These are phyloP conservation scores for Fusarium transvaalense DNA, from an alignment of 2,329 filamentous ascomycete species.

Conservation along the genomic window DNA sequence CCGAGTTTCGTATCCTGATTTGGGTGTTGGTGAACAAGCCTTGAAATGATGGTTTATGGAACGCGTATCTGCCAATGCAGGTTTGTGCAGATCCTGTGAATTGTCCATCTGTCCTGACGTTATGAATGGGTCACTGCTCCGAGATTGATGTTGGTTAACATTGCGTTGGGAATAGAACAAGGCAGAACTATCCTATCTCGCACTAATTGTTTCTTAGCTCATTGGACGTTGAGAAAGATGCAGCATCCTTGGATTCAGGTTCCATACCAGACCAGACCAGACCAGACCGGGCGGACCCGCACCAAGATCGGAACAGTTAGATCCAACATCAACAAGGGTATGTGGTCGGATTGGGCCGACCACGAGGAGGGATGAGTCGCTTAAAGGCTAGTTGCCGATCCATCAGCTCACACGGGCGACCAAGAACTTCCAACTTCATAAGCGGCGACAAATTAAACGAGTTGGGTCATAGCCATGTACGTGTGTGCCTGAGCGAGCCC, in stretches of 20 bases:
- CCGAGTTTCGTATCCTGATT: slow-evolving; percentile 42
- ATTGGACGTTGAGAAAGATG: slow-evolving; percentile 1
- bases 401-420: slow-evolving; percentile 40
- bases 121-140: background rate
- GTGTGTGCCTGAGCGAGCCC: slow-evolving; percentile 30
- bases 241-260: slow-evolving; percentile 10
- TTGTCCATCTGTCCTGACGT: background rate
- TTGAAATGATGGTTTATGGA: background rate
- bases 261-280: slow-evolving; percentile 3
- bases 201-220: slow-evolving; percentile 10
- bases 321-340: slow-evolving; percentile 43
- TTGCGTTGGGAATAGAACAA: slow-evolving; percentile 16
- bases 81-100: background rate
- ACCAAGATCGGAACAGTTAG: slow-evolving; percentile 48
- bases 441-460: slow-evolving; percentile 32
- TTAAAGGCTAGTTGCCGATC: slow-evolving; percentile 48
- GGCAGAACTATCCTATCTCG: slow-evolving; percentile 31
- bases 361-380: slow-evolving; percentile 42
- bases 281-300: slow-evolving; percentile 38
- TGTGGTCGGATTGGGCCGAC: slow-evolving; percentile 46
- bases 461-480: slow-evolving; percentile 1
- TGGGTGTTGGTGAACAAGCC: slow-evolving; percentile 16
- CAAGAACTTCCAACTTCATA: slow-evolving; percentile 32
- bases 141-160: slow-evolving; percentile 27
- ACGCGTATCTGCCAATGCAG: background rate